Evolutionary conservation across 2,329 filamentous ascomycete genomes (phyloP).

Genomic region (Magnaporthales sp.): DNA sequence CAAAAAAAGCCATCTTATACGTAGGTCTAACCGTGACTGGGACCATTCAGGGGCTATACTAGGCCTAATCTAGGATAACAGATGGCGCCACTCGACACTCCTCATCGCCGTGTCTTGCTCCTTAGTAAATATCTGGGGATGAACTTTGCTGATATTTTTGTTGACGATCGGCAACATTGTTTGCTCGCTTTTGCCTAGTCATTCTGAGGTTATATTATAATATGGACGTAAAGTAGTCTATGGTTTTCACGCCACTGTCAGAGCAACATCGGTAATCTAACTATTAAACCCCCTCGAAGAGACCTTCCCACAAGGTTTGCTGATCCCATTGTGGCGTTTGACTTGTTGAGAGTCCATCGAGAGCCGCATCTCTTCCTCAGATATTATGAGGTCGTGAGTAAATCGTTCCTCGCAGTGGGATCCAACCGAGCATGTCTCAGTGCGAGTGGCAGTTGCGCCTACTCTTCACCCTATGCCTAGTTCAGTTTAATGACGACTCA

Average conservation of each 20-base stretch:
- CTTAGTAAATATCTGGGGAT: not conserved
- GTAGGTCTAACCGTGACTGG: not conserved
- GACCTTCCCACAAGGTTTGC: not conserved
- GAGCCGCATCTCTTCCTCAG: not conserved
- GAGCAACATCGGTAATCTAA: not conserved
- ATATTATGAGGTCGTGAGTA: not conserved
- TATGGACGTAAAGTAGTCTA: not conserved
- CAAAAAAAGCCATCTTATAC: not conserved
- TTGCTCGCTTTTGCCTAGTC: not conserved
- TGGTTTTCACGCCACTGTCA: not conserved
- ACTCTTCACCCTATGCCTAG: not conserved
- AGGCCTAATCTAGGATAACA: not conserved
- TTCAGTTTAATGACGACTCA: not conserved
- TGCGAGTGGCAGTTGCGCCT: not conserved
- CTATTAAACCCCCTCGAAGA: not conserved
- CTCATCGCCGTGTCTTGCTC: not conserved
- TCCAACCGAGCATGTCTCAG: not conserved
- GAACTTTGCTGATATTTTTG: not conserved
- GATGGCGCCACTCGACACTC: not conserved
- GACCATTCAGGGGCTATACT: not conserved
- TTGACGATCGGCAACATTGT: not conserved
- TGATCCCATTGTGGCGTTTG: not conserved
- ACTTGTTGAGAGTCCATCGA: not conserved
- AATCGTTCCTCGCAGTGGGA: not conserved
- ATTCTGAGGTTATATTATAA: not conserved